A percentile compares a stretch with the other conserved stretches of the same genome.
Evolutionary conservation across 148 eudicot genomes (phyloP).

Genomic region (Euryodendron excelsum): DNA sequence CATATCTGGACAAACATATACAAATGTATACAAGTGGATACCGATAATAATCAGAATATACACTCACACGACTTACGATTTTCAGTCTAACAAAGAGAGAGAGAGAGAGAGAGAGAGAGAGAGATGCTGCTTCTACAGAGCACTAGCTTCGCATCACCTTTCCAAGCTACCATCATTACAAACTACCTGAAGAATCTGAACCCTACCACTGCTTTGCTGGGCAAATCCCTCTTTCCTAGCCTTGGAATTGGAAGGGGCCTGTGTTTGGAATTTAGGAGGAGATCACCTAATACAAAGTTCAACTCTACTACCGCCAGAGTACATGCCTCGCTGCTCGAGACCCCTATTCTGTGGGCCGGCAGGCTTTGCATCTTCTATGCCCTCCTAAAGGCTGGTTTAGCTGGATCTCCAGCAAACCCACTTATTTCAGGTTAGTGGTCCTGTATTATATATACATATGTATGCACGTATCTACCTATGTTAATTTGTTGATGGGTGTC

Average conservation of each 20-base stretch:
- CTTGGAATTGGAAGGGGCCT: constrained; percentile 19
- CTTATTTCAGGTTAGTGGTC: constrained; percentile 42
- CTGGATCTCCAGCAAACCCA: constrained; percentile 83
- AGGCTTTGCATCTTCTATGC: constrained; percentile 82
- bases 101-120: no score
- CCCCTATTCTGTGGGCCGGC: constrained; percentile 83
- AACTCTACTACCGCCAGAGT: constrained; percentile 6
- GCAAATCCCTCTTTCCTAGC: constrained; percentile 39
- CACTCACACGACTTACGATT: no score
- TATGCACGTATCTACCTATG: neutral
- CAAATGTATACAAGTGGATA: no score
- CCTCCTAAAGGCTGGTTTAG: constrained; percentile 84
- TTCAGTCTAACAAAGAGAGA: constrained; percentile 13
- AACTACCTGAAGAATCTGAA: constrained; percentile 9
- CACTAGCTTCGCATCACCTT: constrained; percentile 14
- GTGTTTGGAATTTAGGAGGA: constrained; percentile 10
- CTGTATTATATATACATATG: neutral
- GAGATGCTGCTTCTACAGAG: constrained; percentile 43
- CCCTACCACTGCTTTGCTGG: constrained; percentile 21
- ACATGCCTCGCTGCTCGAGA: constrained; percentile 58
- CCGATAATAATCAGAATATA: no score
- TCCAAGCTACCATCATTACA: neutral
- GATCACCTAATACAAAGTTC: neutral
- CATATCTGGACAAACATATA: no score
- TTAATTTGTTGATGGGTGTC: neutral